These are phyloP conservation scores for Ceratobasidium theobromae DNA, from an alignment of 1,284 basidiomycete species.

Conservation along the genomic window DNA sequence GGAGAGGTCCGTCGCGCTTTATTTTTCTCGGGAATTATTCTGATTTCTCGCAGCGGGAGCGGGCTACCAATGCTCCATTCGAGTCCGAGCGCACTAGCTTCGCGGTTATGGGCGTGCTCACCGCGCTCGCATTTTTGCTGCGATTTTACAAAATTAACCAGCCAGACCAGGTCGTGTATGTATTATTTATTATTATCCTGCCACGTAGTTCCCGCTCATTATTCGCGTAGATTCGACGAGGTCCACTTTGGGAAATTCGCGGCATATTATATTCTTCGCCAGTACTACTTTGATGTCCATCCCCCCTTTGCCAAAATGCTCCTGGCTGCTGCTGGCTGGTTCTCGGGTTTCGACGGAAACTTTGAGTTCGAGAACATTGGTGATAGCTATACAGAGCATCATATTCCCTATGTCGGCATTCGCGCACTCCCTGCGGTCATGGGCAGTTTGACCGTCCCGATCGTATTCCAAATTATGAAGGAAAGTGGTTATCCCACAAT, in stretches of 20 bases:
- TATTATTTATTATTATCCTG: slow-evolving; percentile 38
- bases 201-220: not conserved
- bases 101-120: slow-evolving; percentile 52
- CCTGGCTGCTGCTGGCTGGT: slow-evolving; percentile 91
- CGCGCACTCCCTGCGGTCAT: slow-evolving; percentile 89
- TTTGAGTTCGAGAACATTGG: slow-evolving; percentile 97
- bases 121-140: slow-evolving; percentile 72
- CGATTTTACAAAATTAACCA: slow-evolving; percentile 94
- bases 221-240: slow-evolving; percentile 80
- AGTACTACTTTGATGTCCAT: slow-evolving; percentile 99
- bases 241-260: slow-evolving; percentile 97
- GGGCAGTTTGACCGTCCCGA: slow-evolving; percentile 83
- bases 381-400: slow-evolving; percentile 81
- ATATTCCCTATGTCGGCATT: slow-evolving; percentile 95
- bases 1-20: slow-evolving; percentile 14
- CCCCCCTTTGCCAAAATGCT: slow-evolving; percentile 94
- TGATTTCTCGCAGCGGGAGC: slow-evolving; percentile 3
- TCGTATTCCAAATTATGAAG: slow-evolving; percentile 97
- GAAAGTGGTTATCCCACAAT: slow-evolving; percentile 93
- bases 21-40: not conserved
- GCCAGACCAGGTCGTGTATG: slow-evolving; percentile 92
- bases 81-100: slow-evolving; percentile 31
- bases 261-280: slow-evolving; percentile 82
- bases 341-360: slow-evolving; percentile 92
- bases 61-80: slow-evolving; percentile 29